phyloP scores from a whole-genome alignment of 768 basidiomycete genomes.

The Serendipita vermifera region DNA sequence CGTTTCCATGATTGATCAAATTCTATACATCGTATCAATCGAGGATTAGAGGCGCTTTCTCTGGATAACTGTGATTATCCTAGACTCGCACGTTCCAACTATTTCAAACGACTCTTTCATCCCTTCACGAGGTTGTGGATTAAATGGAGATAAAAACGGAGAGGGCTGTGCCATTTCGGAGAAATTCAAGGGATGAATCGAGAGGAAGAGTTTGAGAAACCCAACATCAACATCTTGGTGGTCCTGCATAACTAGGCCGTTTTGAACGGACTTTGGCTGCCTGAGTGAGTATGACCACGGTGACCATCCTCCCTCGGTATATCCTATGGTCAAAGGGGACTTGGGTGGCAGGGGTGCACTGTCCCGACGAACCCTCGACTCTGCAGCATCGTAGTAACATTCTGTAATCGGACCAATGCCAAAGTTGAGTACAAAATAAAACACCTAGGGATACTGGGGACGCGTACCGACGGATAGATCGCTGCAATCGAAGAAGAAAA shows the following conservation, averaged over 20 bases:
- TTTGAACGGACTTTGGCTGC: too few relatives aligned
- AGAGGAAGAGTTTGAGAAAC: slow-evolving; percentile 33
- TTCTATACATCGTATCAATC: too few relatives aligned
- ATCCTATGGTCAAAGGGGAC: slow-evolving; percentile 27
- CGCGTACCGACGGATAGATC: slow-evolving; percentile 21
- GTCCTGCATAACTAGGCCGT: too few relatives aligned
- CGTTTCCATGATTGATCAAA: too few relatives aligned
- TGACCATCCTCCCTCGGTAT: slow-evolving; percentile 26
- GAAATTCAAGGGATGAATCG: slow-evolving; percentile 27
- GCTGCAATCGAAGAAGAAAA: slow-evolving; percentile 23
- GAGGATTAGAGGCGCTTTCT: too few relatives aligned
- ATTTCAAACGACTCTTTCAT: too few relatives aligned
- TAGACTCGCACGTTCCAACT: too few relatives aligned
- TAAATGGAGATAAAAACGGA: too few relatives aligned
- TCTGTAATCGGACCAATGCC: not conserved
- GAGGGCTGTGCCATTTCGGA: slow-evolving; percentile 25
- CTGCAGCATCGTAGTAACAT: slow-evolving; percentile 7
- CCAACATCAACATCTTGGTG: slow-evolving; percentile 29
- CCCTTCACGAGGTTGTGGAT: too few relatives aligned
- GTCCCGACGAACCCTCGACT: not conserved
- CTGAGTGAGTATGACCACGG: slow-evolving; percentile 26
- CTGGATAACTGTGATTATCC: too few relatives aligned
- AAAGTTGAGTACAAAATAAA: not conserved
- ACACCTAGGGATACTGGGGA: not conserved
- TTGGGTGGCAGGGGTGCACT: slow-evolving; percentile 11